phyloP scores from a whole-genome alignment of 768 basidiomycete genomes.

The Suillus discolor region DNA sequence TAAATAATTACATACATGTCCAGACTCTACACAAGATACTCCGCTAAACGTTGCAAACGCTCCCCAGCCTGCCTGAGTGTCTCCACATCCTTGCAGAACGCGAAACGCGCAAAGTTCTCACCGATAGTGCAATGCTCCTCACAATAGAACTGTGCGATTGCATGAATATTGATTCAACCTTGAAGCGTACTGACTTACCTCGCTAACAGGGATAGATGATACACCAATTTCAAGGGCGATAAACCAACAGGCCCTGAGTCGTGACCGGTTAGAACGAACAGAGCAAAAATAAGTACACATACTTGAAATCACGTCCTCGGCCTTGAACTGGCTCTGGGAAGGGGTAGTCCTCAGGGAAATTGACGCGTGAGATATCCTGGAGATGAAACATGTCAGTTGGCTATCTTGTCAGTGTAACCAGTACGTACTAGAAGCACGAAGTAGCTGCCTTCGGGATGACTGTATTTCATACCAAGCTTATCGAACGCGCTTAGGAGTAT shows the following conservation, averaged over 20 bases:
- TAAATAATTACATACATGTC: background rate
- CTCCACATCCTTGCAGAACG: constrained; percentile 94
- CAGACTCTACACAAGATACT: constrained; percentile 48
- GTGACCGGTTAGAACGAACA: constrained; percentile 16
- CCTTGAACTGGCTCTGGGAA: constrained; percentile 78
- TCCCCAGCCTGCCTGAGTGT: constrained; percentile 83
- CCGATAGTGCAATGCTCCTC: constrained; percentile 84
- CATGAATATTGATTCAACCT: constrained; percentile 6
- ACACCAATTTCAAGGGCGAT: constrained; percentile 89
- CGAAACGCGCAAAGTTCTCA: constrained; percentile 85
- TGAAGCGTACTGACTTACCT: constrained; percentile 51
- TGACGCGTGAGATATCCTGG: constrained; percentile 75
- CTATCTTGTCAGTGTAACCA: background rate
- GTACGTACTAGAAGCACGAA: constrained; percentile 78
- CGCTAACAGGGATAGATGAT: constrained; percentile 93
- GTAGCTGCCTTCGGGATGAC: constrained; percentile 87
- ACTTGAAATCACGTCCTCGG: constrained; percentile 89
- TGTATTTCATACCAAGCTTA: constrained; percentile 79
- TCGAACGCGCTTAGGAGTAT: constrained; percentile 84
- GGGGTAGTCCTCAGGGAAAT: constrained; percentile 83
- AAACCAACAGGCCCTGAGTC: constrained; percentile 87
- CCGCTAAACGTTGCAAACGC: constrained; percentile 72
- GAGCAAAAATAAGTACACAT: constrained; percentile 18
- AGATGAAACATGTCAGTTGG: background rate
- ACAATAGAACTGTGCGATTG: constrained; percentile 78